Evolutionary conservation across 176 grass and related monocot species (phyloP).

Genomic region (Saccharum officinarum): DNA sequence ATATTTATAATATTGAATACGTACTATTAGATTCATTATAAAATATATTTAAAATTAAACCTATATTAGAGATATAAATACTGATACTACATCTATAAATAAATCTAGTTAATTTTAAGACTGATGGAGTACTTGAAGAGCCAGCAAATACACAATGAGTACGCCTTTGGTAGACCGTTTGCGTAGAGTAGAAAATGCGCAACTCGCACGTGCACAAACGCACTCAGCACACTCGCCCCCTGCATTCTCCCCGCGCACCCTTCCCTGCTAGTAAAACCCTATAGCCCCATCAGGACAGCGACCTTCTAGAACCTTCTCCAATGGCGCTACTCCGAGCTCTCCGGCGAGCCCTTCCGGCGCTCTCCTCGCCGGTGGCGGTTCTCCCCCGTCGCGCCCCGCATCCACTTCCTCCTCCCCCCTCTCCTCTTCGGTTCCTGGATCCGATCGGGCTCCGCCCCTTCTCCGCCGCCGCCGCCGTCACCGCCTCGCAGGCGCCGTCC

Average conservation of each 20-base stretch:
- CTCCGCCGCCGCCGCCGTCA: conserved; percentile 28
- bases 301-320: conserved; percentile 44
- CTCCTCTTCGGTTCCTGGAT: conserved; percentile 30
- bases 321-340: conserved; percentile 70
- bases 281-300: conserved; percentile 18
- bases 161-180: not conserved
- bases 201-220: not conserved
- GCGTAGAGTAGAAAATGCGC: not conserved
- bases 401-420: not conserved
- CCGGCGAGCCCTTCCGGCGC: conserved; percentile 37
- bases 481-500: conserved; percentile 37
- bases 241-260: not conserved
- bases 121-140: too few relatives aligned
- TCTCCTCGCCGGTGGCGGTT: conserved; percentile 6
- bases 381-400: not conserved
- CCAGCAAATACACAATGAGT: not conserved
- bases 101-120: too few relatives aligned
- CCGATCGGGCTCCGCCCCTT: conserved; percentile 41
- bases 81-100: too few relatives aligned
- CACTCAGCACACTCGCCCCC: not conserved
- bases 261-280: conserved; percentile 28
- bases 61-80: too few relatives aligned
- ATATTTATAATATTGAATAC: too few relatives aligned
- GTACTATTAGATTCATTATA: too few relatives aligned
- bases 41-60: too few relatives aligned